Percentiles rank a stretch among this genome's conserved stretches.
Conservation (phyloP, 2,329 filamentous ascomycete genomes). For the Penicillium italicum region DNA sequence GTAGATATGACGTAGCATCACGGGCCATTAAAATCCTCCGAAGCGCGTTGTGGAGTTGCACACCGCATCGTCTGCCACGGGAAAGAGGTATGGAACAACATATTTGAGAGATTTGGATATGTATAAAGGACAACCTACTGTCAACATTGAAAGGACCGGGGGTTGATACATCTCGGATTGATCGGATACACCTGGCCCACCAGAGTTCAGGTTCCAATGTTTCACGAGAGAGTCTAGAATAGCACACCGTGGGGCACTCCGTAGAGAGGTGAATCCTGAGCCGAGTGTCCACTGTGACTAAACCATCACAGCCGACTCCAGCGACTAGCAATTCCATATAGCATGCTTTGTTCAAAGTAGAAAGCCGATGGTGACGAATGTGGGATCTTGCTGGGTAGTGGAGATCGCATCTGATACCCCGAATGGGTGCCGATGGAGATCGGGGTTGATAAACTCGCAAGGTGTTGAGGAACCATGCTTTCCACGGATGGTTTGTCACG, state of each 20-base stretch:
- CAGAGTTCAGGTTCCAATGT: not conserved
- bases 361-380: conserved; percentile 17
- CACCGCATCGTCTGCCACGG: not conserved
- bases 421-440: not conserved
- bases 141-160: not conserved
- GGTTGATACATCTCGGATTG: conserved; percentile 1
- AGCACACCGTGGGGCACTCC: conserved; percentile 17
- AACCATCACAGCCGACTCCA: conserved; percentile 5
- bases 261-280: conserved; percentile 5
- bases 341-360: not conserved
- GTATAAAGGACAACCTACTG: not conserved
- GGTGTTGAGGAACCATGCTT: not conserved
- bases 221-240: conserved; percentile 16
- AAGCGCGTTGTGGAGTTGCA: not conserved
- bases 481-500: not conserved
- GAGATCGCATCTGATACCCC: not conserved
- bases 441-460: not conserved
- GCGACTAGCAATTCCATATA: conserved; percentile 17
- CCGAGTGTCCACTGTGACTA: conserved; percentile 10
- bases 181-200: not conserved
- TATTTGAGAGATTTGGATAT: not conserved
- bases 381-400: not conserved
- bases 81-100: not conserved
- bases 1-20: conserved; percentile 20
- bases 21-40: conserved; percentile 11